phyloP scores from a whole-genome alignment of 768 basidiomycete species.

The Gloeopeniophorella convolvens region DNA sequence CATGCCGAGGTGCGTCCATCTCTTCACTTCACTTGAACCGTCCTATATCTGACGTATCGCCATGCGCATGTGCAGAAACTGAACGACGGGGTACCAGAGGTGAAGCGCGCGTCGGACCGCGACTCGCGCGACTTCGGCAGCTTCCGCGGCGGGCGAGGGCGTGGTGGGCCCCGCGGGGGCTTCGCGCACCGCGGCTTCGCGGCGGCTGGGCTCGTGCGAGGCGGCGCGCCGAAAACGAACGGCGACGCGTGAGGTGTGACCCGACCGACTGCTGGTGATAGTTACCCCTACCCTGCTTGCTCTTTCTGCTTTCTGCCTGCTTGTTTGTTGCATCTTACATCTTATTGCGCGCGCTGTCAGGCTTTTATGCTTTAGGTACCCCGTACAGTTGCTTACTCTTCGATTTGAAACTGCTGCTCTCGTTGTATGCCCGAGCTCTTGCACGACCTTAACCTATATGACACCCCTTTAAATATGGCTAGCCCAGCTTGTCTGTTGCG shows the following conservation, averaged over 20 bases:
- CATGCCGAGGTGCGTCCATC: conserved; percentile 54
- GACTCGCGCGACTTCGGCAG: conserved; percentile 29
- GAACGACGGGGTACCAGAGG: conserved; percentile 56
- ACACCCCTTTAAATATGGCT: too few species aligned
- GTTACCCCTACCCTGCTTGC: background rate
- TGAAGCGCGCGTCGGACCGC: conserved; percentile 64
- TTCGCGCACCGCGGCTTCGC: conserved; percentile 63
- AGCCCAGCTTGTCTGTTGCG: too few species aligned
- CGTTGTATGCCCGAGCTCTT: conserved; percentile 12
- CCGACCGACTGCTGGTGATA: background rate
- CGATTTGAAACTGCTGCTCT: conserved; percentile 6
- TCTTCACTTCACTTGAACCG: background rate
- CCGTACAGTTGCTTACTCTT: conserved; percentile 15
- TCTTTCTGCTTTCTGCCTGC: background rate
- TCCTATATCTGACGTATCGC: conserved; percentile 17
- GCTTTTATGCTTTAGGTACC: conserved; percentile 5
- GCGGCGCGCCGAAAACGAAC: conserved; percentile 24
- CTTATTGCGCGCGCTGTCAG: conserved; percentile 7
- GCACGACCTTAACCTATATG: conserved; percentile 4
- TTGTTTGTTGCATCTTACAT: conserved; percentile 8
- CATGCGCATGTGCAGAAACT: conserved; percentile 45
- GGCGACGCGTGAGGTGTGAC: conserved; percentile 23
- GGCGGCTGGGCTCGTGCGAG: conserved; percentile 57
- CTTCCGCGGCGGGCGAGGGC: conserved; percentile 42
- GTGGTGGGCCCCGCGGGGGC: conserved; percentile 44